These are phyloP conservation scores for Albifimbria verrucaria DNA, from an alignment of 2,329 filamentous ascomycete genomes.

Conservation along the genomic window DNA sequence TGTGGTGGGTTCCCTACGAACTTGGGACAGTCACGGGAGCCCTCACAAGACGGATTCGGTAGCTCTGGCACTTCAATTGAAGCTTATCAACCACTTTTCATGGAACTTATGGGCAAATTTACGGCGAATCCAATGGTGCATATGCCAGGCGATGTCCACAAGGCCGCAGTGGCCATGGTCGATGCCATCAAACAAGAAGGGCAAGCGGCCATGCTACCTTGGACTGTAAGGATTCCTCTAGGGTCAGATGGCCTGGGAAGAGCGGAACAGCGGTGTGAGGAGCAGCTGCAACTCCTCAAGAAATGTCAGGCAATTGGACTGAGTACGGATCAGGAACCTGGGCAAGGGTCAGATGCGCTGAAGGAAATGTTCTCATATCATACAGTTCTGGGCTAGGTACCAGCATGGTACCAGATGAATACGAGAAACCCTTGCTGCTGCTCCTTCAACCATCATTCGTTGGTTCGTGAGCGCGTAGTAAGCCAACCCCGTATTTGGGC, in stretches of 20 bases:
- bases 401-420: too few species aligned
- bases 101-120: slow-evolving; percentile 17
- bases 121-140: slow-evolving; percentile 12
- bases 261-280: neutral
- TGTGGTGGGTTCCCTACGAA: slow-evolving; percentile 26
- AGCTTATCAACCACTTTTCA: slow-evolving; percentile 19
- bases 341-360: neutral
- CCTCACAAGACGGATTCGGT: slow-evolving; percentile 10
- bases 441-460: too few species aligned
- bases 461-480: too few species aligned
- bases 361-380: neutral
- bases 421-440: too few species aligned
- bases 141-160: slow-evolving; percentile 22
- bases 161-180: slow-evolving; percentile 1
- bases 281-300: neutral
- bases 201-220: neutral
- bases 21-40: slow-evolving; percentile 21
- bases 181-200: neutral
- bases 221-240: neutral
- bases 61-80: slow-evolving; percentile 6
- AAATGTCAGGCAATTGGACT: neutral
- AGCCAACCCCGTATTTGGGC: too few species aligned
- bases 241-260: neutral
- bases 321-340: neutral
- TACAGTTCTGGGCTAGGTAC: neutral